Percentiles rank a stretch among this genome's conserved stretches.
Conservation (phyloP, 2,329 filamentous ascomycete genomes). For the Curvularia lunata region DNA sequence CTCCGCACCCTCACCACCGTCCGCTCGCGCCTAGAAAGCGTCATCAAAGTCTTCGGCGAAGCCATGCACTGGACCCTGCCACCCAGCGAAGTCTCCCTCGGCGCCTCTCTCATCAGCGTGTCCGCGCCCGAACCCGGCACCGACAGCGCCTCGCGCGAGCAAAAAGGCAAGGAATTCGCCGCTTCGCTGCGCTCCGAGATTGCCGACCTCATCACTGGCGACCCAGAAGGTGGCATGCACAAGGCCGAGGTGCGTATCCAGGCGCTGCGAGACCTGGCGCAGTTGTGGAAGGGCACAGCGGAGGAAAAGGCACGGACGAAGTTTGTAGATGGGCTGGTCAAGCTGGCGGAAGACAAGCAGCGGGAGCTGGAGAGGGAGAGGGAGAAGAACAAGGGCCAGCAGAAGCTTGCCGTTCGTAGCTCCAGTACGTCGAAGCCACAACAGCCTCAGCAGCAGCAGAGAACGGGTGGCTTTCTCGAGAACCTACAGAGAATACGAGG, state of each 20-base stretch:
- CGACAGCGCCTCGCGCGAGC: conserved; percentile 74
- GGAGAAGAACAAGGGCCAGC: conserved; percentile 29
- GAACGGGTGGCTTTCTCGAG: conserved; percentile 47
- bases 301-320: conserved; percentile 85
- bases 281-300: conserved; percentile 93
- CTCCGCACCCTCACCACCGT: conserved; percentile 84
- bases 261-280: conserved; percentile 74
- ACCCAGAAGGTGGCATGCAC: conserved; percentile 67
- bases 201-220: conserved; percentile 65
- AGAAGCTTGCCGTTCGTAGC: conserved; percentile 31
- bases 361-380: conserved; percentile 53
- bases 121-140: conserved; percentile 79
- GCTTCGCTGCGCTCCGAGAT: conserved; percentile 75
- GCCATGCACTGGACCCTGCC: conserved; percentile 96
- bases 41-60: conserved; percentile 90
- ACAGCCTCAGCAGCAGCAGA: conserved; percentile 33
- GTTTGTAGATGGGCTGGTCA: conserved; percentile 82
- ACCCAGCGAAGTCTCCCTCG: conserved; percentile 82
- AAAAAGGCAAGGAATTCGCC: conserved; percentile 84
- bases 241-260: conserved; percentile 77
- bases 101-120: conserved; percentile 86
- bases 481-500: conserved; percentile 48
- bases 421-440: conserved; percentile 30
- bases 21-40: conserved; percentile 80
- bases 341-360: conserved; percentile 78